These are phyloP conservation scores for Fusarium proliferatum DNA, from an alignment of 2,329 filamentous ascomycete species.

Conservation along the genomic window DNA sequence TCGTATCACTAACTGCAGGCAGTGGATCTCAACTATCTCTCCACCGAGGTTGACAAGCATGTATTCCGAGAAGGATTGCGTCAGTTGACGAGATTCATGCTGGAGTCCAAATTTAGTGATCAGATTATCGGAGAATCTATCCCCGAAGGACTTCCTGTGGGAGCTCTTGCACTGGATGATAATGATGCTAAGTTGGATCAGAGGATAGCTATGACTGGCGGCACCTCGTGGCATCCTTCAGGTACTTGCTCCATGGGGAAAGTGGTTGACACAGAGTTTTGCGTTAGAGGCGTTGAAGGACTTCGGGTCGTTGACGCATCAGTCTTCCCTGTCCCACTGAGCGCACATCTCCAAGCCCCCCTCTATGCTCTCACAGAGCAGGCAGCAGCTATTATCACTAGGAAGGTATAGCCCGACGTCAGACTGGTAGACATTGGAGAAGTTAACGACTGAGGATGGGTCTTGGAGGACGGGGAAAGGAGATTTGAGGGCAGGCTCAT, in stretches of 20 bases:
- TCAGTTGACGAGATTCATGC: constrained; percentile 39
- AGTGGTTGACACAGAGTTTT: constrained; percentile 66
- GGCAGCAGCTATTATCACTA: constrained; percentile 43
- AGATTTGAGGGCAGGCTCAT: not conserved
- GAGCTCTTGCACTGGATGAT: constrained; percentile 30
- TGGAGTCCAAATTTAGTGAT: constrained; percentile 31
- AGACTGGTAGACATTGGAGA: accelerated
- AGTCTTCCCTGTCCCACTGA: constrained; percentile 47
- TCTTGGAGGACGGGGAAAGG: not conserved
- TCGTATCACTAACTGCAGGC: not conserved
- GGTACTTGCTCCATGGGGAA: constrained; percentile 66
- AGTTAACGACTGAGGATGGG: not conserved
- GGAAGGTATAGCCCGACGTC: not conserved
- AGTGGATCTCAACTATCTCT: constrained; percentile 42
- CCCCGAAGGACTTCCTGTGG: constrained; percentile 18
- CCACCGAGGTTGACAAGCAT: constrained; percentile 42
- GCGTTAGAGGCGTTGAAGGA: constrained; percentile 57
- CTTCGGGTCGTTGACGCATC: constrained; percentile 51
- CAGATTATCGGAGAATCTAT: constrained; percentile 39
- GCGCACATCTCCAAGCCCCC: constrained; percentile 47
- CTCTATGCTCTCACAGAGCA: constrained; percentile 52
- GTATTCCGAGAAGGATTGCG: constrained; percentile 40
- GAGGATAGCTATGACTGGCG: constrained; percentile 31
- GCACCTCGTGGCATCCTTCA: constrained; percentile 64
- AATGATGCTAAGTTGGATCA: constrained; percentile 38